Evolutionary conservation across 1,284 basidiomycete genomes (phyloP), one percentile per base, ranked within the genome.

Genomic region (Ceratobasidium sp.): DNA sequence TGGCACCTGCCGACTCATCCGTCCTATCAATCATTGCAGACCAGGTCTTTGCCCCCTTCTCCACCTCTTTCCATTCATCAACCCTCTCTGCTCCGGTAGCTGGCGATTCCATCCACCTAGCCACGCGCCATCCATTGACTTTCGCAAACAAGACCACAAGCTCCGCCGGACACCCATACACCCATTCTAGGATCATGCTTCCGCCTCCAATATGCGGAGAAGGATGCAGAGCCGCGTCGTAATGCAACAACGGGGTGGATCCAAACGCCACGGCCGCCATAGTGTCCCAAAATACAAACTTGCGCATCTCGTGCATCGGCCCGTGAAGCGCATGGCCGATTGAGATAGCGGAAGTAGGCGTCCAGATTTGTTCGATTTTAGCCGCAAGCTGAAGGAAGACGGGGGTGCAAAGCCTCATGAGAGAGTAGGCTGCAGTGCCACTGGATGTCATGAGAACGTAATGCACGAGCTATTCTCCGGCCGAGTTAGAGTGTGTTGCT

Each of bases 121-220:
- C 62, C 16, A 23, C 57, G 5, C 70, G 18, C 70, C 57, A 48
- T 16, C 54, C 20, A 41, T 73, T 73, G 3, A 73, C 27, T 23
- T 73, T 62, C 14, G 70, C 70, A 6, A 73, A 60, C 16, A 48
- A n/a, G 14, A 48, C 38, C 14, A 73, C 38, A 60, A 73, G 41
- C 16, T 50, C 57, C 16, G 70, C 38, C 12, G 70, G 70, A 73
- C 38, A 46, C 2, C 70, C 70, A 62, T 62, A 73, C 14, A 73
- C 70, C 35, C 55, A 60, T 41, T 62, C 57, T 8, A 65, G n/a
- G 12, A 60, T 60, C 59, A 60, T 60, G 33, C 33, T 35, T 27
- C 18, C 33, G 18, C 8, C 5, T 10, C 5, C 59, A 35, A 60
- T 3, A 60, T 35, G 59, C 6, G 60, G n/a, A 16, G 60, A 1